A percentile compares a stretch with the other conserved stretches of the same genome.
Conservation (phyloP, 352 stramenopile species). For the Phytophthora chlamydospora region DNA sequence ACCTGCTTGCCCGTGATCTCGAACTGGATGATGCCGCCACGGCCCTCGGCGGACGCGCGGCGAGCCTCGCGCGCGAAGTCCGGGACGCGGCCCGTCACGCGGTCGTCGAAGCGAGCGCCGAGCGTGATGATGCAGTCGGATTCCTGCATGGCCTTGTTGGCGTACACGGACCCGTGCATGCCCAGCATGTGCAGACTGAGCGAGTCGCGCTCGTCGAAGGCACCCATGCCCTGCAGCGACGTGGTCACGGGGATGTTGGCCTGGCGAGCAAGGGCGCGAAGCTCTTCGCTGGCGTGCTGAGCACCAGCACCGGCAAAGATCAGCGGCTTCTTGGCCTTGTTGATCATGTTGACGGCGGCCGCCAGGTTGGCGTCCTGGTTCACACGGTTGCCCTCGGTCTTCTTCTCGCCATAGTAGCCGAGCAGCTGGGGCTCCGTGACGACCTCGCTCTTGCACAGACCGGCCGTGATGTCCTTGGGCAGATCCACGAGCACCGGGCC, state of each 20-base stretch:
- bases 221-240: slow-evolving; percentile 93
- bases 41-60: slow-evolving; percentile 89
- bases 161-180: slow-evolving; percentile 97
- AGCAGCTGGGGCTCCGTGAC: slow-evolving; percentile 79
- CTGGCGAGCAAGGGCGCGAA: slow-evolving; percentile 90
- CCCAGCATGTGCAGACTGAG: slow-evolving; percentile 97
- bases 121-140: slow-evolving; percentile 94
- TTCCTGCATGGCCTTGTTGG: slow-evolving; percentile 97
- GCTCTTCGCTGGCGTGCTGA: slow-evolving; percentile 88
- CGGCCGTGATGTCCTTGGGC: slow-evolving; percentile 94
- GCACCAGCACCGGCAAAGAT: slow-evolving; percentile 95
- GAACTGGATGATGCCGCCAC: slow-evolving; percentile 96
- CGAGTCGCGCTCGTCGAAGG: slow-evolving; percentile 93
- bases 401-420: slow-evolving; percentile 87
- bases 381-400: slow-evolving; percentile 79
- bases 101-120: slow-evolving; percentile 96
- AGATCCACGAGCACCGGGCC: slow-evolving; percentile 96
- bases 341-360: slow-evolving; percentile 88
- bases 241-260: slow-evolving; percentile 96
- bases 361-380: slow-evolving; percentile 83
- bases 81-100: slow-evolving; percentile 93
- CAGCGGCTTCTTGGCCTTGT: slow-evolving; percentile 94
- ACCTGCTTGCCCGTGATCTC: slow-evolving; percentile 93
- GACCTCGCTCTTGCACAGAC: slow-evolving; percentile 74
- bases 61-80: slow-evolving; percentile 94